Conservation (phyloP, 345 rosid genomes). For the Brassica juncea region DNA sequence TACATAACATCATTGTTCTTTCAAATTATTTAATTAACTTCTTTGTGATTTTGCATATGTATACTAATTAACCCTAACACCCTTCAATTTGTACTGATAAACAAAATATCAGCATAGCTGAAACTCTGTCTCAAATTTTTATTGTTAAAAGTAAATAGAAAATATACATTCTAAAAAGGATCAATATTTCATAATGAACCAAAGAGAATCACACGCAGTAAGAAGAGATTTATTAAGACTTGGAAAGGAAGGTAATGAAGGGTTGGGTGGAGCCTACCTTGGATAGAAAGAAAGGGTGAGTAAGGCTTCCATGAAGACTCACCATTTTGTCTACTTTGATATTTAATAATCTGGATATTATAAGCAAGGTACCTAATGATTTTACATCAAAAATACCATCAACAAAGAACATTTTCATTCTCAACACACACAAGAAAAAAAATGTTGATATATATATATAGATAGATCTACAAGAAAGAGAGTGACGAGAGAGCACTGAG, state of each 20-base stretch:
- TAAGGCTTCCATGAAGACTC: neutral
- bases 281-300: constrained; percentile 24
- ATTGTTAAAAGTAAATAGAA: neutral
- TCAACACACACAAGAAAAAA: neutral
- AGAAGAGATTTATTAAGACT: neutral
- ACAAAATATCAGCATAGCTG: constrained; percentile 1
- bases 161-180: neutral
- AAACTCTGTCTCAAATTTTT: constrained; percentile 11
- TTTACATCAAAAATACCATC: neutral
- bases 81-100: constrained; percentile 11
- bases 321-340: neutral
- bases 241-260: constrained; percentile 11
- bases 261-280: constrained; percentile 18
- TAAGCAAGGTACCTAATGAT: constrained; percentile 3
- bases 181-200: constrained; percentile 4
- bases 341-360: constrained; percentile 9
- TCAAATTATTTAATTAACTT: neutral
- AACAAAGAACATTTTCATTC: neutral
- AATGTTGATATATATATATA: neutral
- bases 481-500: constrained; percentile 65
- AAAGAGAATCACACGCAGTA: neutral
- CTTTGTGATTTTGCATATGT: constrained; percentile 24
- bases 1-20: constrained; percentile 21
- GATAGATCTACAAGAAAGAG: constrained; percentile 12
- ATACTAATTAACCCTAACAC: constrained; percentile 28